Evolutionary conservation across 345 rosid species (phyloP).

Genomic region (Citrus mangshanensis): DNA sequence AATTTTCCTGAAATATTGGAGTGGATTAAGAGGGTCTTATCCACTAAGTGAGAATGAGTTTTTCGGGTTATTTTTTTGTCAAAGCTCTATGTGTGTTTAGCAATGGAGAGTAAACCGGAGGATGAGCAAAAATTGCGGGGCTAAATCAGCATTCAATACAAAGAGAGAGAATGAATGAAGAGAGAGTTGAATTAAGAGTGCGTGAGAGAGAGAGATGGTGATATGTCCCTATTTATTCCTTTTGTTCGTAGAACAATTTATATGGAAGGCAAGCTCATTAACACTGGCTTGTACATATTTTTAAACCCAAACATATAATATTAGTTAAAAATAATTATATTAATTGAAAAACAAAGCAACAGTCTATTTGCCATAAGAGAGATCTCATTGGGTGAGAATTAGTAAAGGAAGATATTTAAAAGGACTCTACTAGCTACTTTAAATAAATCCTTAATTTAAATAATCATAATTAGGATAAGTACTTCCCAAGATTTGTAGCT

Average conservation of each 20-base stretch:
- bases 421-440: background rate
- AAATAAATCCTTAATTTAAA: background rate
- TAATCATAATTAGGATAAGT: slow-evolving; percentile 10
- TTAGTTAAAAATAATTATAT: background rate
- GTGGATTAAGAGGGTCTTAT: slow-evolving; percentile 46
- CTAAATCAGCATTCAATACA: slow-evolving; percentile 44
- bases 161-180: slow-evolving; percentile 23
- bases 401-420: slow-evolving; percentile 7
- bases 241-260: slow-evolving; percentile 25
- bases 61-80: slow-evolving; percentile 7
- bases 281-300: background rate
- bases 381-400: slow-evolving; percentile 14
- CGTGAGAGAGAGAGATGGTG: slow-evolving; percentile 29
- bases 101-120: slow-evolving; percentile 44
- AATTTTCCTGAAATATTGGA: slow-evolving; percentile 26
- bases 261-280: background rate
- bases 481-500: background rate
- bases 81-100: slow-evolving; percentile 23
- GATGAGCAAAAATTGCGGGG: slow-evolving; percentile 48
- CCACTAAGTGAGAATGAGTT: slow-evolving; percentile 39
- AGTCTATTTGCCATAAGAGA: slow-evolving; percentile 13
- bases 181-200: slow-evolving; percentile 11
- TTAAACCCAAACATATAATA: background rate
- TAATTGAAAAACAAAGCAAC: slow-evolving; percentile 7
- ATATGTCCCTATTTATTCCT: slow-evolving; percentile 42